These are phyloP conservation scores for Andrographis paniculata DNA, from an alignment of 305 asterid species.

Conservation along the genomic window DNA sequence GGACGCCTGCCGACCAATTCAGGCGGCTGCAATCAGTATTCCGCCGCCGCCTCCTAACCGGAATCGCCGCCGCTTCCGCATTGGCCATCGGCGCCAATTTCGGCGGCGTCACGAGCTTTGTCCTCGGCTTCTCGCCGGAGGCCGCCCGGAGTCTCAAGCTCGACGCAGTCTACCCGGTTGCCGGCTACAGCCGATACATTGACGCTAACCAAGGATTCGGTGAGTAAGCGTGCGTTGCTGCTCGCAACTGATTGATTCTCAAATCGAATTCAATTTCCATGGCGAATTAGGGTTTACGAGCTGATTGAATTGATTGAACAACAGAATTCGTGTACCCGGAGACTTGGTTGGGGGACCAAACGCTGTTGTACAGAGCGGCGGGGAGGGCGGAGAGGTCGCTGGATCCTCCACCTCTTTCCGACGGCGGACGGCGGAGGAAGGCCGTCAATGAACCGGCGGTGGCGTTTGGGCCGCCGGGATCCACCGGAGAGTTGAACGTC, in stretches of 20 bases:
- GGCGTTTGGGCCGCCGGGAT: constrained; percentile 92
- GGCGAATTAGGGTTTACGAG: constrained; percentile 6
- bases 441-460: constrained; percentile 58
- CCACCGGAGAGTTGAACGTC: constrained; percentile 86
- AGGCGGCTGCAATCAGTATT: constrained; percentile 52
- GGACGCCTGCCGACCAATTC: constrained; percentile 46
- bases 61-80: constrained; percentile 61
- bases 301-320: background rate
- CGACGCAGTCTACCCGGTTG: constrained; percentile 68
- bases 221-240: constrained; percentile 25
- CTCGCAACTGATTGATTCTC: background rate
- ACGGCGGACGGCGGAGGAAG: constrained; percentile 24
- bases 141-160: constrained; percentile 61
- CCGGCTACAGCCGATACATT: constrained; percentile 60
- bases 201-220: constrained; percentile 65
- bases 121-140: constrained; percentile 67
- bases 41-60: constrained; percentile 55
- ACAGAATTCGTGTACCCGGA: constrained; percentile 78
- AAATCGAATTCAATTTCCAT: background rate
- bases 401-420: constrained; percentile 50
- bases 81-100: constrained; percentile 72
- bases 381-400: constrained; percentile 66
- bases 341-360: constrained; percentile 87
- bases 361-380: constrained; percentile 62
- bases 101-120: constrained; percentile 59